Evolutionary conservation across 805 yeast genomes (phyloP), one percentile per base, ranked within the genome.

Genomic region (Lipomyces kockii): DNA sequence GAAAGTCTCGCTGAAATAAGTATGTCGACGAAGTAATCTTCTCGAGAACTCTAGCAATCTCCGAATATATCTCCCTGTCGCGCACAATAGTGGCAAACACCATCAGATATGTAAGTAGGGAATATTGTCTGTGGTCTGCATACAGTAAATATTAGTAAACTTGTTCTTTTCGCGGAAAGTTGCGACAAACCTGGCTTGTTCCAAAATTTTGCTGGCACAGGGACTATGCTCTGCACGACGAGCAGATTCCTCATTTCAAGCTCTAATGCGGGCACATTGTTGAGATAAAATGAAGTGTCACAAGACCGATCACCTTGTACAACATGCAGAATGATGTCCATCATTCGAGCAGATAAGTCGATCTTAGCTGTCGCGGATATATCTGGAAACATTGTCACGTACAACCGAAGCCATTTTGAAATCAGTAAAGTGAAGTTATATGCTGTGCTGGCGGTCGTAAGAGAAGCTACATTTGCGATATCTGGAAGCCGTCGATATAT

Each of bases 131-230:
- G 34, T 55, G 46, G 12, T 63, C 70, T 65, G 14, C 7, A 11
- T 14, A 14, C 17, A 25, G 34, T 20, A 5, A 25, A 11, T 8
- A 8, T 25, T 52, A 29, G 34, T 11, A 52, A 52, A 11, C 7
- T 9, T 52, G 22, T 1, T 11, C 34, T 25, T 25, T 25, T 52
- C n/a, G 7, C 3, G 6, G 8, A 25, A n/a, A 6, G 22, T 49
- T 25, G 20, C 11, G 17, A 54, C 6, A 80, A 81, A 37, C 74
- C 71, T 1, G 82, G 67, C 34, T 84, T 79, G 74, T 85, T 89
- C 92, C 95, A 92, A 97, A 97, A 93, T 77, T 88, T 90, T 39
- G 87, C 82, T 61, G 84, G 86, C 2, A 83, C 77, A 14, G 81
- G 80, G 9, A 83, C 81, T 14, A 80, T 80, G 25, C 87, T 85